Evolutionary conservation across 768 basidiomycete species (phyloP).

Genomic region (Phaeotremella skinneri): DNA sequence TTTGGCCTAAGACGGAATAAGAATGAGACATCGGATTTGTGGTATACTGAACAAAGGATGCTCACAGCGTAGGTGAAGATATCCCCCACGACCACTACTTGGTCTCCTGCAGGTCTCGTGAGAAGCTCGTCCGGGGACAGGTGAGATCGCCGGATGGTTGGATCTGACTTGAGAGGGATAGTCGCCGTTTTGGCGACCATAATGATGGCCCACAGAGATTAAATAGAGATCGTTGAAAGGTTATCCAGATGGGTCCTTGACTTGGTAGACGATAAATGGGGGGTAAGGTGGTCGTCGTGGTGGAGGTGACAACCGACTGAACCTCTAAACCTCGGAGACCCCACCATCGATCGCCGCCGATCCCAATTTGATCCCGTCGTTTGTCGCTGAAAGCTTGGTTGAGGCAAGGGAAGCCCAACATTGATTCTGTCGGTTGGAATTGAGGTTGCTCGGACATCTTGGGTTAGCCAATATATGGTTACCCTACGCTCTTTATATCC

Average conservation of each 20-base stretch:
- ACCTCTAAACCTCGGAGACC: neutral
- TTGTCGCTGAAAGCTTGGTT: no score
- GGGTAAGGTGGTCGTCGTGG: neutral
- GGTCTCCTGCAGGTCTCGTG: constrained; percentile 35
- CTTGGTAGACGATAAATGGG: neutral
- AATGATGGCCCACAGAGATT: no score
- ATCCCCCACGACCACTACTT: constrained; percentile 44
- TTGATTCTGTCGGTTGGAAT: no score
- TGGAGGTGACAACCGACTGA: neutral
- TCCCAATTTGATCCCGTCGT: neutral
- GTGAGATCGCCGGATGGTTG: constrained; percentile 36
- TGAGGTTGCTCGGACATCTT: no score
- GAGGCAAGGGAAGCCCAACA: no score
- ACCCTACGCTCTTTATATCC: no score
- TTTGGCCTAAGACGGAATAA: constrained; percentile 28
- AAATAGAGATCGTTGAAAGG: no score
- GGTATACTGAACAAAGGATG: neutral
- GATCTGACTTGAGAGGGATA: constrained; percentile 32
- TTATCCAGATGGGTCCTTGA: no score
- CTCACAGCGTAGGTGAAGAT: constrained; percentile 39
- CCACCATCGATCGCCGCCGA: neutral
- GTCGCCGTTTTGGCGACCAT: constrained; percentile 28
- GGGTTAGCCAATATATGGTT: no score
- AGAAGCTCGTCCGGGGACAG: constrained; percentile 45
- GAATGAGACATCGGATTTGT: neutral